These are phyloP conservation scores for Climacium dendroides DNA, from an alignment of 225 moss, liverwort and hornwort genomes.

Conservation along the genomic window DNA sequence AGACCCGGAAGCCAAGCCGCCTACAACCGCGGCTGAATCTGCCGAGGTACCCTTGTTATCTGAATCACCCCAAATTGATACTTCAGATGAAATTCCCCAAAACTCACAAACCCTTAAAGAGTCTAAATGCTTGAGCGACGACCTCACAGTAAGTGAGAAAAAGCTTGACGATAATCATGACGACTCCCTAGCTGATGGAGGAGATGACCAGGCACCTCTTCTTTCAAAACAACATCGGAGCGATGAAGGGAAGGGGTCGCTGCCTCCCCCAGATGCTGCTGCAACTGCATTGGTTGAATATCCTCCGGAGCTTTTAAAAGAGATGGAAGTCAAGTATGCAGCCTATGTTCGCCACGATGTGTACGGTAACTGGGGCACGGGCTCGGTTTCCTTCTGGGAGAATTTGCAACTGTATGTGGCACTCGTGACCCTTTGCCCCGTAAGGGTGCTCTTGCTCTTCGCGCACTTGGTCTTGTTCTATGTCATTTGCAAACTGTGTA, in stretches of 20 bases:
- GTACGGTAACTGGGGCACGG: constrained; percentile 51
- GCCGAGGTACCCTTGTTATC: constrained; percentile 38
- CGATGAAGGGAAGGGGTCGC: constrained; percentile 2
- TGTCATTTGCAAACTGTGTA: constrained; percentile 80
- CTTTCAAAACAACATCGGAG: constrained; percentile 22
- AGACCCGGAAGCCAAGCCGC: constrained; percentile 6
- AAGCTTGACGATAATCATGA: neutral
- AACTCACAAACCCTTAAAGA: neutral
- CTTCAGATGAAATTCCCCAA: constrained; percentile 3
- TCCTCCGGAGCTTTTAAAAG: constrained; percentile 20
- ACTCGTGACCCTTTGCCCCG: constrained; percentile 53
- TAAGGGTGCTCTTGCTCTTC: constrained; percentile 44
- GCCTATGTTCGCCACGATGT: constrained; percentile 47
- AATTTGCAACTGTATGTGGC: constrained; percentile 45
- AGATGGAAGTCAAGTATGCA: constrained; percentile 53
- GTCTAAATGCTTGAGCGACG: constrained; percentile 11
- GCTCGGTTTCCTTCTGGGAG: constrained; percentile 27
- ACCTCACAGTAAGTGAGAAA: constrained; percentile 7
- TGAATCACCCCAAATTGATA: constrained; percentile 17
- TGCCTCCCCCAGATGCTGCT: neutral
- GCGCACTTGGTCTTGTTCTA: constrained; percentile 48
- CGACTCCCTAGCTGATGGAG: constrained; percentile 17
- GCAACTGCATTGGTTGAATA: neutral
- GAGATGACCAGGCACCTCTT: constrained; percentile 52
- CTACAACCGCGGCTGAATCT: constrained; percentile 11